phyloP scores from a whole-genome alignment of 371 early-diverging fungal genomes.

The Mycotypha africana region DNA sequence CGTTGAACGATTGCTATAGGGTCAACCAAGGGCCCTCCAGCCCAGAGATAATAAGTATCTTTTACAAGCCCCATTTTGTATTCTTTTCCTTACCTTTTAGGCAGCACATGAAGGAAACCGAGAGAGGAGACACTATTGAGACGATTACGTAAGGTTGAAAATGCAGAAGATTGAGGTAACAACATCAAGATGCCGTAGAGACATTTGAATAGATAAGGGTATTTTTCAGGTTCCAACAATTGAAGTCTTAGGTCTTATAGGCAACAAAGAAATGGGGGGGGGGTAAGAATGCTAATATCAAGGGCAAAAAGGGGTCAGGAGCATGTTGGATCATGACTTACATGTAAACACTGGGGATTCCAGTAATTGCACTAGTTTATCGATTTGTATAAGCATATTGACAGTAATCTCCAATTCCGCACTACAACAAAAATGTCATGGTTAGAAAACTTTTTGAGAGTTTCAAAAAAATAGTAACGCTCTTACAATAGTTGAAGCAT shows the following conservation, averaged over 20 bases:
- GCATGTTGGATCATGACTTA: conserved; percentile 11
- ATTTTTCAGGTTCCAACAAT: conserved; percentile 80
- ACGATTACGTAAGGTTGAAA: conserved; percentile 85
- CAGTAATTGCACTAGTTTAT: conserved; percentile 90
- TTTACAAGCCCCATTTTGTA: not conserved
- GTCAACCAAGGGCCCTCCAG: no score
- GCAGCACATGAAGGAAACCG: conserved; percentile 55
- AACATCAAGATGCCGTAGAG: conserved; percentile 91
- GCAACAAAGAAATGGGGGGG: no score
- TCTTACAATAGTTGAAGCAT: conserved; percentile 73
- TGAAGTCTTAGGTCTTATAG: conserved; percentile 72
- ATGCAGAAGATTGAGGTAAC: conserved; percentile 88
- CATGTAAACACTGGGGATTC: conserved; percentile 93
- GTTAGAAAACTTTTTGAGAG: no score
- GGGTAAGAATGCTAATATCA: no score
- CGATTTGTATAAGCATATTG: conserved; percentile 81
- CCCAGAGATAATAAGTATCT: no score
- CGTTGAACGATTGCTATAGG: not conserved
- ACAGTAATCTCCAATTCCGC: conserved; percentile 92
- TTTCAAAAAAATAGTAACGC: not conserved
- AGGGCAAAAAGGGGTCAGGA: not conserved
- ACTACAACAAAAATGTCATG: conserved; percentile 23
- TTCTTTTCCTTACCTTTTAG: conserved; percentile 45
- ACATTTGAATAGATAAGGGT: conserved; percentile 81
- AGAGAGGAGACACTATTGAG: conserved; percentile 69